Base-by-base conservation (phyloP, 345 rosid genomes). In the Syzygium aromaticum region DNA sequence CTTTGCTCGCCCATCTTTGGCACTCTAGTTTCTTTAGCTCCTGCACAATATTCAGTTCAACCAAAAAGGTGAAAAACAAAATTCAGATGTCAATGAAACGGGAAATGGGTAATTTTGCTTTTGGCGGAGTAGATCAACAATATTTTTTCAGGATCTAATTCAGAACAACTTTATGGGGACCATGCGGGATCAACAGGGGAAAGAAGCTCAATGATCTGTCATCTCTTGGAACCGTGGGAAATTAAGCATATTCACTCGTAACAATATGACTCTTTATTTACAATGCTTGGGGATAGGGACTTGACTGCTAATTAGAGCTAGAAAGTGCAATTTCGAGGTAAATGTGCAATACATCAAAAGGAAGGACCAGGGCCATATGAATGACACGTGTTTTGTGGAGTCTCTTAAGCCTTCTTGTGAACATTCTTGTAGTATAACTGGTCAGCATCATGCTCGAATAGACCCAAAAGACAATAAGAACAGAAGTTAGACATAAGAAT, bases 1-100 rank as follows among this genome's bases (percentile, higher is more conserved):
- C 99, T 93, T 96, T 92, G 67, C 92, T 93, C 83, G 87, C 92
- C 99, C 99, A 94, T 88, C 95, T 93, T 67, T 93, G 89, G 87
- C 98, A 95, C 90, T 96, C 98, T 51, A 91, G n/a, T 86, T 93
- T 90, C 89, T 95, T 97, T 87, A 95, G 53, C 49, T 90, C 92
- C 99, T 96, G 91, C 87, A 59, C 13, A 4, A 2, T 8, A 33
- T 67, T 73, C 21, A 19, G 80, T 73, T 17, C 11, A 73, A 33
- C 80, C 49, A 73, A 33, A 33, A 33, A 9, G 13, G 46, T 49
- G 25, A 33, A 17, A 73, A 73, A 9, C 49, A 67, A 33, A 73
- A 73, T 5, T 2, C 25, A 73, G 49, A 73, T 73, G 25, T 73
- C 80, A 73, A 73, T 22, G 7, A 19, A 33, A 33, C 25, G 22